Evolutionary conservation across 2,329 filamentous ascomycete genomes (phyloP).

Genomic region (Hymenoscyphus salicellus): DNA sequence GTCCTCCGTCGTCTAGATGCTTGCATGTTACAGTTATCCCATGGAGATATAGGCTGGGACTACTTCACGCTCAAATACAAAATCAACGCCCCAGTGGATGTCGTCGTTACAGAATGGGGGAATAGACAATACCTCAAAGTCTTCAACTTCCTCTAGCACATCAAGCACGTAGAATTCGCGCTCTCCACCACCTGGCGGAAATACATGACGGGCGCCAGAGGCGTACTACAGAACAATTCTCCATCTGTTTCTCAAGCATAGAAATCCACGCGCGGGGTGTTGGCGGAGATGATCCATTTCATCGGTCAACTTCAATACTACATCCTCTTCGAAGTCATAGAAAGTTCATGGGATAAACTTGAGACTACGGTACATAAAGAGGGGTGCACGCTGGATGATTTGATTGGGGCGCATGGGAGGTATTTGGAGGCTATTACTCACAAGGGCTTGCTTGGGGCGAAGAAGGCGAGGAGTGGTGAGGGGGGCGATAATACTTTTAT

Average conservation of each 20-base stretch:
- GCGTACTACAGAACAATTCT: conserved; percentile 80
- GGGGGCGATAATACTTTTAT: conserved; percentile 73
- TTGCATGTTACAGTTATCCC: conserved; percentile 94
- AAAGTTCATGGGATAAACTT: conserved; percentile 89
- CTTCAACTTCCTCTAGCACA: conserved; percentile 98
- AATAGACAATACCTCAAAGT: conserved; percentile 97
- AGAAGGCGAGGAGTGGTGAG: conserved; percentile 43
- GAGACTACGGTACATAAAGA: conserved; percentile 79
- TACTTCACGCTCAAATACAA: conserved; percentile 99
- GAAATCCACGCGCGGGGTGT: conserved; percentile 82
- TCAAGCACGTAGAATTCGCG: conserved; percentile 96
- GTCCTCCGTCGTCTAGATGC: conserved; percentile 89
- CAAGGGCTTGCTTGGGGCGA: conserved; percentile 85
- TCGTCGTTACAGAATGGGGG: conserved; percentile 94
- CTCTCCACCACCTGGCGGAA: conserved; percentile 88
- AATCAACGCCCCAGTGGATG: conserved; percentile 92
- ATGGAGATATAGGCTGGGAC: conserved; percentile 98
- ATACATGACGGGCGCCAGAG: conserved; percentile 90
- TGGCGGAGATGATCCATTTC: conserved; percentile 98
- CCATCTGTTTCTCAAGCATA: conserved; percentile 70
- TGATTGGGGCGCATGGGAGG: conserved; percentile 85
- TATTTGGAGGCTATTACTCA: conserved; percentile 94
- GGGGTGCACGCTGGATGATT: conserved; percentile 87
- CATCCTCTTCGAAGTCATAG: conserved; percentile 97
- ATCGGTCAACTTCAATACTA: conserved; percentile 97